These are phyloP conservation scores for Mucor plumbeus DNA, from an alignment of 371 early-diverging fungal species.

Conservation along the genomic window DNA sequence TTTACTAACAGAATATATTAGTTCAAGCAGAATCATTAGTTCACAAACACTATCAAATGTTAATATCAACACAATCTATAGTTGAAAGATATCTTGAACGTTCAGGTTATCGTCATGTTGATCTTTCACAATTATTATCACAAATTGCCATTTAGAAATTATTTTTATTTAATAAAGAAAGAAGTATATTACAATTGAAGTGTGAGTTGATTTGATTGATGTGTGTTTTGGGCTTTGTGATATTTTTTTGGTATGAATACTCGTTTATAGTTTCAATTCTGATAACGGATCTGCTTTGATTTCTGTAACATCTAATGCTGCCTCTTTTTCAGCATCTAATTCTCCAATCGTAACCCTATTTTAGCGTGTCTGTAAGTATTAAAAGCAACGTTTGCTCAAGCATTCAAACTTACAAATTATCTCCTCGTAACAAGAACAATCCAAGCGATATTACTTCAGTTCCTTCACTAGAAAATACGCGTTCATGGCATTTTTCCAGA, in stretches of 20 bases:
- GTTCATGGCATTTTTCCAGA: slow-evolving; percentile 73
- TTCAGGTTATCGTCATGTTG: slow-evolving; percentile 68
- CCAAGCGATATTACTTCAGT: slow-evolving; percentile 77
- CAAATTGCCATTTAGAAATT: slow-evolving; percentile 19
- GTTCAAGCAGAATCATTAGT: slow-evolving; percentile 33
- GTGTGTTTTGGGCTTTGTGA: background rate
- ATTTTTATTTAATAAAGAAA: slow-evolving; percentile 3
- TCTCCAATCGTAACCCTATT: slow-evolving; percentile 54
- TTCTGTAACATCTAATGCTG: slow-evolving; percentile 43
- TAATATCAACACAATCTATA: slow-evolving; percentile 38
- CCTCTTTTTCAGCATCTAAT: slow-evolving; percentile 54
- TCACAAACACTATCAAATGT: slow-evolving; percentile 28
- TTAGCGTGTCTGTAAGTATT: background rate
- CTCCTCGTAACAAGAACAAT: slow-evolving; percentile 80
- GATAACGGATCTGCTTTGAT: slow-evolving; percentile 54
- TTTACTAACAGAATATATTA: background rate
- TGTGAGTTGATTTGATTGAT: background rate
- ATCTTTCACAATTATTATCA: slow-evolving; percentile 58
- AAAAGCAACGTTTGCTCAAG: background rate
- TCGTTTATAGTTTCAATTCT: slow-evolving; percentile 25
- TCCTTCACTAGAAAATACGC: slow-evolving; percentile 77
- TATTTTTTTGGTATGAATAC: slow-evolving; percentile 1
- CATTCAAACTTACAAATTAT: slow-evolving; percentile 65
- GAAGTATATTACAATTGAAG: slow-evolving; percentile 3
- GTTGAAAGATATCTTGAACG: slow-evolving; percentile 65